These are phyloP conservation scores for Apiospora rasikravindrae DNA, from an alignment of 2,329 filamentous ascomycete species.

Conservation along the genomic window DNA sequence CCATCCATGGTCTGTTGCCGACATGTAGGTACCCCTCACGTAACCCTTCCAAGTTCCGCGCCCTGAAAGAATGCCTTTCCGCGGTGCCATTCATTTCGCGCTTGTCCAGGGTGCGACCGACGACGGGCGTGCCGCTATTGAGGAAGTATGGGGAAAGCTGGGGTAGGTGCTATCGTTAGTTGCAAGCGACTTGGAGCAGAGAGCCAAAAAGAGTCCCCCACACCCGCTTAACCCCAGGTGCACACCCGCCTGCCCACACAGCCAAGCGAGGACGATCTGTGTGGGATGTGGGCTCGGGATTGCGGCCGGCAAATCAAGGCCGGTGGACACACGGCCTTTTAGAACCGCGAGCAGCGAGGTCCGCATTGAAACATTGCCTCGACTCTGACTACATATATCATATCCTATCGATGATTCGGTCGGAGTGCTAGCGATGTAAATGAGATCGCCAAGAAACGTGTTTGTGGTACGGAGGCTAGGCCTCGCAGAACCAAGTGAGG, in stretches of 20 bases:
- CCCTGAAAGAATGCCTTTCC: neutral
- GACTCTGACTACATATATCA: too few species aligned
- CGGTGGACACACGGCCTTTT: neutral
- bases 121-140: neutral
- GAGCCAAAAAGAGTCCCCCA: neutral
- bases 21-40: neutral
- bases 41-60: neutral
- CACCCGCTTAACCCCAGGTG: neutral
- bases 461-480: neutral
- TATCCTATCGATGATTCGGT: too few species aligned
- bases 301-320: neutral
- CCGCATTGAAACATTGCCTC: neutral
- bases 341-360: neutral
- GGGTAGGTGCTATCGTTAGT: neutral
- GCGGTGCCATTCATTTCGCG: neutral
- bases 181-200: neutral
- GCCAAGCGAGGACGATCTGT: neutral
- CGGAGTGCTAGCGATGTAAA: neutral
- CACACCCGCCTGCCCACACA: too few species aligned
- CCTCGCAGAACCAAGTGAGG: neutral
- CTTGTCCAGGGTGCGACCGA: neutral
- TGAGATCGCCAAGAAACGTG: neutral
- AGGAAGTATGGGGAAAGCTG: constrained; percentile 6
- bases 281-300: neutral
- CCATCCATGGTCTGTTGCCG: neutral